Conservation (phyloP, 441 rosid genomes). For the Bocquillonia castaneifolia region DNA sequence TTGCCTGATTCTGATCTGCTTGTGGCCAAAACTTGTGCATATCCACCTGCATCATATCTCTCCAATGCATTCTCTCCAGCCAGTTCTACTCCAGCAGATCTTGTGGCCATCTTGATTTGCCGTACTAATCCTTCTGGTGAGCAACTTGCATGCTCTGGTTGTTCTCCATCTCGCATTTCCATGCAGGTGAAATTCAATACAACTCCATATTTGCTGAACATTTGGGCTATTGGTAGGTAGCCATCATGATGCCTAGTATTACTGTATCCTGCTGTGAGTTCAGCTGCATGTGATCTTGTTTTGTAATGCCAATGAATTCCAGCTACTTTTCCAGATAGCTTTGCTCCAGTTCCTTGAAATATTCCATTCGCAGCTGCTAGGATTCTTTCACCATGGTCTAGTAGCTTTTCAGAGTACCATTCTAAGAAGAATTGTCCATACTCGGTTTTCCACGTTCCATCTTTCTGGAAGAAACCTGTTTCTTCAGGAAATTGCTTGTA, state of each 20-base stretch:
- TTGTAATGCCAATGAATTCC: slow-evolving; percentile 94
- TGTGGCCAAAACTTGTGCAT: slow-evolving; percentile 64
- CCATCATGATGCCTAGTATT: slow-evolving; percentile 77
- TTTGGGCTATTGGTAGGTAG: slow-evolving; percentile 65
- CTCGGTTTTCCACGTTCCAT: slow-evolving; percentile 80
- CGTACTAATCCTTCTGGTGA: slow-evolving; percentile 81
- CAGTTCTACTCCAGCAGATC: slow-evolving; percentile 50
- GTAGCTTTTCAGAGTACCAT: slow-evolving; percentile 72
- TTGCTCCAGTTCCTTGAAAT: slow-evolving; percentile 63
- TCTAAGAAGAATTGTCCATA: slow-evolving; percentile 82
- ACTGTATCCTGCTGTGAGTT: slow-evolving; percentile 83
- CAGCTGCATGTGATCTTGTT: slow-evolving; percentile 94
- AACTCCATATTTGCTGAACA: slow-evolving; percentile 61
- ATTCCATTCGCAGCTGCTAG: slow-evolving; percentile 61
- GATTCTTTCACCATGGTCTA: slow-evolving; percentile 73
- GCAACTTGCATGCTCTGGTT: slow-evolving; percentile 63
- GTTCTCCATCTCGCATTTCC: slow-evolving; percentile 87
- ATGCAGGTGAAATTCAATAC: slow-evolving; percentile 90
- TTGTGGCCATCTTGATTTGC: slow-evolving; percentile 70
- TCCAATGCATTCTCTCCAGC: slow-evolving; percentile 92
- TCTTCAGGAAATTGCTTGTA: slow-evolving; percentile 82
- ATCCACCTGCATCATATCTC: slow-evolving; percentile 67
- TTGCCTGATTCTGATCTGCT: slow-evolving; percentile 70
- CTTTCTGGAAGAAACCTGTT: slow-evolving; percentile 65
- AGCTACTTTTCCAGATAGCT: slow-evolving; percentile 74